phyloP scores from a whole-genome alignment of 2,329 filamentous ascomycete species.

The Alternaria infectoria region DNA sequence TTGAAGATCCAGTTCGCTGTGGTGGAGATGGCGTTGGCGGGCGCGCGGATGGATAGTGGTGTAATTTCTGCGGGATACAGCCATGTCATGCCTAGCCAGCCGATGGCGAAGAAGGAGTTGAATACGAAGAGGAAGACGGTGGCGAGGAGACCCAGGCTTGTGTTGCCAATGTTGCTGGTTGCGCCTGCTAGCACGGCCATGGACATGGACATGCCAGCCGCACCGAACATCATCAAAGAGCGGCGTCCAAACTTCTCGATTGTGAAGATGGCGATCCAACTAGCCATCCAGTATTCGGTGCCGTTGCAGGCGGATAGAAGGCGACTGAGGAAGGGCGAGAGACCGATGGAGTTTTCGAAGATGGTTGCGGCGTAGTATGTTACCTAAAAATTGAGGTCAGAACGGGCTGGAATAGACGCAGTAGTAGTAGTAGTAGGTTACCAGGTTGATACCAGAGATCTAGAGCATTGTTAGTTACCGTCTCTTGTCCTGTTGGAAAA shows the following conservation, averaged over 20 bases:
- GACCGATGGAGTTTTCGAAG: conserved; percentile 51
- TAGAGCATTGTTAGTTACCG: conserved; percentile 35
- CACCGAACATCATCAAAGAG: conserved; percentile 48
- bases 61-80: conserved; percentile 75
- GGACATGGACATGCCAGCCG: conserved; percentile 42
- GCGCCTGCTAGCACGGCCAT: conserved; percentile 46
- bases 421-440: too few species aligned
- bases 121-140: conserved; percentile 90
- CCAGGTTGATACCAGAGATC: conserved; percentile 46
- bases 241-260: conserved; percentile 49
- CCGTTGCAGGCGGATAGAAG: conserved; percentile 50
- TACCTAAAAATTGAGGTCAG: too few species aligned
- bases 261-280: conserved; percentile 52
- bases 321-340: conserved; percentile 43
- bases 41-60: conserved; percentile 85
- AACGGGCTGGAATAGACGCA: too few species aligned
- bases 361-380: conserved; percentile 51
- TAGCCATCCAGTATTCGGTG: conserved; percentile 51
- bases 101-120: conserved; percentile 89
- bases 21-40: conserved; percentile 85
- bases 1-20: conserved; percentile 63
- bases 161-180: conserved; percentile 34
- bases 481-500: too few species aligned
- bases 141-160: conserved; percentile 46
- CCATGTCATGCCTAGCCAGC: conserved; percentile 77